phyloP scores from a whole-genome alignment of 805 yeast genomes.

The Ogataea paradorogensis region DNA sequence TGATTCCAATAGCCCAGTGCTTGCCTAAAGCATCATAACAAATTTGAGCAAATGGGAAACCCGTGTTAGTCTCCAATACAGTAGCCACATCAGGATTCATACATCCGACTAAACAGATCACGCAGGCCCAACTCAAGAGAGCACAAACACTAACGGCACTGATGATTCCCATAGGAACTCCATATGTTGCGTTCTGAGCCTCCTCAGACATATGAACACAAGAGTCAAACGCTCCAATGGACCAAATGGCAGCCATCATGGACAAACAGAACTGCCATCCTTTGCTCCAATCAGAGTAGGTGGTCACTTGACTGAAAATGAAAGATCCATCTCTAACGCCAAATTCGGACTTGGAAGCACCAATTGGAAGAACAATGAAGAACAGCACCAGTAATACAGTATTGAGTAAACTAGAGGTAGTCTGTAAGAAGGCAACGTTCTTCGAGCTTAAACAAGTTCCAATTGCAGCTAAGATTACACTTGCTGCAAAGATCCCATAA shows the following conservation, averaged over 20 bases:
- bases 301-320: constrained; percentile 53
- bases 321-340: constrained; percentile 37
- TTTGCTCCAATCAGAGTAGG: constrained; percentile 51
- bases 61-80: constrained; percentile 44
- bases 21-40: constrained; percentile 40
- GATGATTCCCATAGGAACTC: constrained; percentile 65
- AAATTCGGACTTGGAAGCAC: constrained; percentile 23
- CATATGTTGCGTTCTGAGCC: constrained; percentile 56
- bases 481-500: constrained; percentile 66
- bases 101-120: constrained; percentile 53
- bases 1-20: constrained; percentile 61
- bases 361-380: constrained; percentile 64
- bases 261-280: constrained; percentile 53
- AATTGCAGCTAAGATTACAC: constrained; percentile 48
- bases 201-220: constrained; percentile 74
- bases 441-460: constrained; percentile 58
- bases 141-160: constrained; percentile 58
- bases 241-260: constrained; percentile 68
- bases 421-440: constrained; percentile 55
- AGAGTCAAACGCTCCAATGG: constrained; percentile 70
- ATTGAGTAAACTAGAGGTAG: constrained; percentile 55
- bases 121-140: constrained; percentile 52
- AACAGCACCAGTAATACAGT: constrained; percentile 49
- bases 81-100: constrained; percentile 43
- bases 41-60: constrained; percentile 65